Percentiles rank a stretch among this genome's conserved stretches.
phyloP scores from a whole-genome alignment of 2,329 filamentous ascomycete genomes.

The Didymella glomerata region DNA sequence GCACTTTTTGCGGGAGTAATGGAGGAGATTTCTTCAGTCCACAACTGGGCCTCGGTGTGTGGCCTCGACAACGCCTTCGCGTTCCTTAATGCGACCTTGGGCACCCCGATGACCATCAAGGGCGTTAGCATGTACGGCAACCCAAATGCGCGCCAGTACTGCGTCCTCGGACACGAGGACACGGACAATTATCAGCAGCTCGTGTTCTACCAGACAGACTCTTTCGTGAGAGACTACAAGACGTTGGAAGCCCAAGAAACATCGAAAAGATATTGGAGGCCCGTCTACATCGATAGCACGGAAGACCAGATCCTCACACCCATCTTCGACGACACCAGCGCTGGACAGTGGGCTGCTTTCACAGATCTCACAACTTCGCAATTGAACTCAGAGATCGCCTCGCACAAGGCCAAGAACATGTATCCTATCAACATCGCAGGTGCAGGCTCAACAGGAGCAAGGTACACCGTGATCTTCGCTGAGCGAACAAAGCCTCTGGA shows the following conservation, averaged over 20 bases:
- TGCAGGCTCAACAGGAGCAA: slow-evolving; percentile 15
- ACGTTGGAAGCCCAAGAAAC: slow-evolving; percentile 20
- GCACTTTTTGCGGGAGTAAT: slow-evolving; percentile 35
- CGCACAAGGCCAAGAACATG: slow-evolving; percentile 22
- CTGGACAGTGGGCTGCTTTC: slow-evolving; percentile 30
- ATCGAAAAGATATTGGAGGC: slow-evolving; percentile 36
- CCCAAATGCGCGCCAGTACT: slow-evolving; percentile 27
- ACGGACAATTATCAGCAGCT: slow-evolving; percentile 26
- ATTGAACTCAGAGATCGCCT: slow-evolving; percentile 24
- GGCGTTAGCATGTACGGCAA: slow-evolving; percentile 30
- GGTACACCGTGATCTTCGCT: slow-evolving; percentile 35
- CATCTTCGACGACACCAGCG: slow-evolving; percentile 33
- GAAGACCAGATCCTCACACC: slow-evolving; percentile 27
- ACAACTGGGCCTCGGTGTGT: slow-evolving; percentile 25
- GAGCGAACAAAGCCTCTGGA: slow-evolving; percentile 24
- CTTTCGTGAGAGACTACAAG: slow-evolving; percentile 18
- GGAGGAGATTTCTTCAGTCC: slow-evolving; percentile 21
- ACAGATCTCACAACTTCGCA: slow-evolving; percentile 26
- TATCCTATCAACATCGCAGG: slow-evolving; percentile 29
- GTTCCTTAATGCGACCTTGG: slow-evolving; percentile 16
- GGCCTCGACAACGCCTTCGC: slow-evolving; percentile 20
- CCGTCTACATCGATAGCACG: slow-evolving; percentile 27
- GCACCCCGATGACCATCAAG: slow-evolving; percentile 23
- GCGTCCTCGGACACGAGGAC: slow-evolving; percentile 32
- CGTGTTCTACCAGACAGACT: slow-evolving; percentile 25